These are phyloP conservation scores for Fusarium bactridioides DNA, from an alignment of 2,329 filamentous ascomycete species.

Conservation along the genomic window DNA sequence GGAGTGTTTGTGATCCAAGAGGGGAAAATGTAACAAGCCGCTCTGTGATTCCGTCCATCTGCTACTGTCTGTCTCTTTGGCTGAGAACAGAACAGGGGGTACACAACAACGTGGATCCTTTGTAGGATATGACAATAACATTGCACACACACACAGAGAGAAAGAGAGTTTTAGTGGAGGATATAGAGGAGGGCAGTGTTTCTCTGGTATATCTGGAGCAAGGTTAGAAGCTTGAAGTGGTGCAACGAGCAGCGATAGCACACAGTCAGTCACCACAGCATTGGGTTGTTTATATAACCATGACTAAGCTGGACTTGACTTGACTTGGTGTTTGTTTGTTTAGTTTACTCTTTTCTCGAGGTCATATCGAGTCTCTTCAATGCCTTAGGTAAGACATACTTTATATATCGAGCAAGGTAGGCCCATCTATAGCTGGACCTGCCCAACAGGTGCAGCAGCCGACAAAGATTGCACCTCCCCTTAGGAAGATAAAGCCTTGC, in stretches of 20 bases:
- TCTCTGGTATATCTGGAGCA: not conserved
- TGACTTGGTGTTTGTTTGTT: not conserved
- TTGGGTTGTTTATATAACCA: not conserved
- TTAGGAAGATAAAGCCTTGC: too few relatives aligned
- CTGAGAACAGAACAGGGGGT: not conserved
- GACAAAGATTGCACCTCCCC: not conserved
- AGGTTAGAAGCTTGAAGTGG: not conserved
- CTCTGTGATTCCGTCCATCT: conserved; percentile 17
- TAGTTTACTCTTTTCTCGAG: not conserved
- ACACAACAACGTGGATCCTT: conserved; percentile 11
- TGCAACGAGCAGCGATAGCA: not conserved
- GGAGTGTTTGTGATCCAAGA: conserved; percentile 19
- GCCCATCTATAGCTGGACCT: not conserved
- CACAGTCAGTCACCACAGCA: not conserved
- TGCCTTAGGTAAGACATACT: not conserved
- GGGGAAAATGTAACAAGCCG: conserved; percentile 29
- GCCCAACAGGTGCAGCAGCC: not conserved
- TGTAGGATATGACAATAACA: not conserved
- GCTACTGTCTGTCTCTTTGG: not conserved
- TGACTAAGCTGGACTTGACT: not conserved
- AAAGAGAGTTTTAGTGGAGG: not conserved
- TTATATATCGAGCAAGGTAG: not conserved
- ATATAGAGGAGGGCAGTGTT: not conserved
- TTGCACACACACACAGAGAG: not conserved
- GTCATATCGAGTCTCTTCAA: not conserved